Percentiles rank a stretch among this genome's conserved stretches.
These are phyloP conservation scores for Chlorencoelia australis DNA, from an alignment of 2,329 filamentous ascomycete species.

Conservation along the genomic window DNA sequence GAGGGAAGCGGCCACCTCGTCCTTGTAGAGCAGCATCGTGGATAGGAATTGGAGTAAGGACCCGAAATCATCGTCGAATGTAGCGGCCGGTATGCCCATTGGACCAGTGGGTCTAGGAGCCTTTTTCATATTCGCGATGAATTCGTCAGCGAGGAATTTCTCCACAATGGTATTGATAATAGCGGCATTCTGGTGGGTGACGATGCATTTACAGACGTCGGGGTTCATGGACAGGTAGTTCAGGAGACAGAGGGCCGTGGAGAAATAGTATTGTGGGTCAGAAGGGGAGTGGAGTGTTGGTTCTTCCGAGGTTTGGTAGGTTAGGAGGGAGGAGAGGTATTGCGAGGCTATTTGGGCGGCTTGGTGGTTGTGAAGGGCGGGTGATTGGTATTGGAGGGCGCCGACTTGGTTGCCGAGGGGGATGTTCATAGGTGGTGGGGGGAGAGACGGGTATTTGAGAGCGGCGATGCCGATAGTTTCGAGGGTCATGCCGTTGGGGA, in stretches of 20 bases:
- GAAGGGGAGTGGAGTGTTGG: slow-evolving; percentile 13
- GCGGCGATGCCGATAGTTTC: slow-evolving; percentile 14
- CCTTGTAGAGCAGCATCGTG: slow-evolving; percentile 15
- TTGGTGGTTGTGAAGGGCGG: slow-evolving; percentile 10
- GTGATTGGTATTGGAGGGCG: slow-evolving; percentile 10
- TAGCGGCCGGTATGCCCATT: slow-evolving; percentile 8
- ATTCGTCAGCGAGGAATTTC: slow-evolving; percentile 14
- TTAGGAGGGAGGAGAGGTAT: slow-evolving; percentile 17
- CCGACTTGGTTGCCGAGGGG: slow-evolving; percentile 15
- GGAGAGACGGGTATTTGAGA: slow-evolving; percentile 16
- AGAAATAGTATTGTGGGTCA: slow-evolving; percentile 17
- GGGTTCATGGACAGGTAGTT: slow-evolving; percentile 16
- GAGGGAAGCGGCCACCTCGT: slow-evolving; percentile 6
- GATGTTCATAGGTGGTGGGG: slow-evolving; percentile 5
- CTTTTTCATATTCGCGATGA: slow-evolving; percentile 14
- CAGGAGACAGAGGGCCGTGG: slow-evolving; percentile 14
- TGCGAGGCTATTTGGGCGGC: slow-evolving; percentile 19
- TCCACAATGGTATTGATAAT: slow-evolving; percentile 16
- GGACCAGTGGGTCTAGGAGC: slow-evolving; percentile 1
- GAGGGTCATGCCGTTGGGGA: slow-evolving; percentile 15
- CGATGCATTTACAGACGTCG: slow-evolving; percentile 16
- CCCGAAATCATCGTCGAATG: slow-evolving; percentile 21
- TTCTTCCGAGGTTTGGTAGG: slow-evolving; percentile 16
- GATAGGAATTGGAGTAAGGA: slow-evolving; percentile 20
- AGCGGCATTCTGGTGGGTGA: slow-evolving; percentile 9